Conservation (phyloP, 768 basidiomycete species). For the Mycena crocata region DNA sequence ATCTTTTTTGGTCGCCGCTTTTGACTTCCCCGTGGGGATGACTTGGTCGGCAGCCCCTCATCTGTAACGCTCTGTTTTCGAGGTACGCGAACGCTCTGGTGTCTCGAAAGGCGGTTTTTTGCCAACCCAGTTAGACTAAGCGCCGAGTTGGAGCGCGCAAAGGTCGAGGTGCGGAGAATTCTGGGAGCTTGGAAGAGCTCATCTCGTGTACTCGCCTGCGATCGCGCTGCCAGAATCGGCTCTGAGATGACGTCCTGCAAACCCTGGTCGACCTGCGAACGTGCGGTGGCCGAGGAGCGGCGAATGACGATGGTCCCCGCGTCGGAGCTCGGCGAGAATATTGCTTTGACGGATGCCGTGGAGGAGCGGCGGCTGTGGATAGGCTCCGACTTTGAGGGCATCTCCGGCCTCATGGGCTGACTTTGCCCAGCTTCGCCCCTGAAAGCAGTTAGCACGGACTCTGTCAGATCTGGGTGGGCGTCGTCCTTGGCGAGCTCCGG, state of each 20-base stretch:
- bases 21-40: slow-evolving; percentile 32
- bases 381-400: slow-evolving; percentile 30
- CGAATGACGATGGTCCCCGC: slow-evolving; percentile 72
- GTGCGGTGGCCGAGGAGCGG: slow-evolving; percentile 72
- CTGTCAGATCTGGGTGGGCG: slow-evolving; percentile 48
- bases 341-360: slow-evolving; percentile 69
- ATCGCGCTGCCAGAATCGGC: slow-evolving; percentile 74
- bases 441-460: slow-evolving; percentile 49
- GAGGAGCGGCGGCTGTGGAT: slow-evolving; percentile 69
- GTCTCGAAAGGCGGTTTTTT: slow-evolving; percentile 69
- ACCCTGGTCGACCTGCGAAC: slow-evolving; percentile 79
- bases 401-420: slow-evolving; percentile 21
- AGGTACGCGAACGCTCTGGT: slow-evolving; percentile 78
- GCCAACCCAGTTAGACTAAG: slow-evolving; percentile 73
- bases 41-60: slow-evolving; percentile 42
- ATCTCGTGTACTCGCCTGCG: slow-evolving; percentile 70
- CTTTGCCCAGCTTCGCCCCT: slow-evolving; percentile 42
- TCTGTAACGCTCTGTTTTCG: slow-evolving; percentile 64
- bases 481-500: slow-evolving; percentile 55
- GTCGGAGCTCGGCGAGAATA: slow-evolving; percentile 67
- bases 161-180: slow-evolving; percentile 49
- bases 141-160: slow-evolving; percentile 68
- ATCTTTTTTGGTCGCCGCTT: slow-evolving; percentile 48
- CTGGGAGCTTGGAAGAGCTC: slow-evolving; percentile 70
- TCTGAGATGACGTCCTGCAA: slow-evolving; percentile 87